Percentiles rank a stretch among this genome's conserved stretches.
Evolutionary conservation across 1,139 yeast genomes (phyloP).

Genomic region (Saccharomycopsis hybrid): DNA sequence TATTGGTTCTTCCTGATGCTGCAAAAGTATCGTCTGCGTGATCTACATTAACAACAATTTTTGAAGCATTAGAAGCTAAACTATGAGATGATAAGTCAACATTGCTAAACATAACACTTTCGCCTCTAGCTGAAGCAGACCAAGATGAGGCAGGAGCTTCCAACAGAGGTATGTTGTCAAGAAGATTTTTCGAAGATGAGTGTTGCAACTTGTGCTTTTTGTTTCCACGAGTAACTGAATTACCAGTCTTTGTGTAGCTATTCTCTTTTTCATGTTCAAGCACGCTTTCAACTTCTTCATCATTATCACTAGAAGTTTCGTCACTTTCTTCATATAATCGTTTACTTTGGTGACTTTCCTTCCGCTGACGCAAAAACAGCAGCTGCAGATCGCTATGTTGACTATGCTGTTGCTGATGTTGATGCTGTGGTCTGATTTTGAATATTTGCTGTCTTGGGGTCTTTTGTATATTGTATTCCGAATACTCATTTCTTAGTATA

Average conservation of each 20-base stretch:
- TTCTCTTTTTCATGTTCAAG: slow-evolving; percentile 2
- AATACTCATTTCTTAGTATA: background rate
- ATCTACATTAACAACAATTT: background rate
- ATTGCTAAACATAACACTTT: slow-evolving; percentile 27
- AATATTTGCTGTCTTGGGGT: slow-evolving; percentile 11
- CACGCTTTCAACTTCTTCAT: slow-evolving; percentile 1
- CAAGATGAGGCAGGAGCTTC: slow-evolving; percentile 36
- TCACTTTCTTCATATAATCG: slow-evolving; percentile 16
- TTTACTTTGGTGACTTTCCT: background rate
- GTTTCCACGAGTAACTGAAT: background rate
- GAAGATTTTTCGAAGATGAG: slow-evolving; percentile 9
- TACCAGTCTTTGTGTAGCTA: background rate
- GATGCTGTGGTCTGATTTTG: slow-evolving; percentile 1
- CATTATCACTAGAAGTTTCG: slow-evolving; percentile 3
- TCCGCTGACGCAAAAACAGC: too few species aligned
- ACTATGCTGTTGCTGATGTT: too few species aligned
- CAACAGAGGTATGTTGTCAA: slow-evolving; percentile 32
- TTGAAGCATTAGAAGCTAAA: background rate
- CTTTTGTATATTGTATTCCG: slow-evolving; percentile 1
- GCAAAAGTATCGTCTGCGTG: background rate
- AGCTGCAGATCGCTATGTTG: too few species aligned
- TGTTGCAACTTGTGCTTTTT: background rate
- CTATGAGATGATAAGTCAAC: too few species aligned
- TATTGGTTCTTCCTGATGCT: background rate
- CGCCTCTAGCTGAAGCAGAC: slow-evolving; percentile 34